Evolutionary conservation across 176 grass and related monocot genomes (phyloP), one percentile per base, ranked within the genome.

Genomic region (Pontederia crassipes): DNA sequence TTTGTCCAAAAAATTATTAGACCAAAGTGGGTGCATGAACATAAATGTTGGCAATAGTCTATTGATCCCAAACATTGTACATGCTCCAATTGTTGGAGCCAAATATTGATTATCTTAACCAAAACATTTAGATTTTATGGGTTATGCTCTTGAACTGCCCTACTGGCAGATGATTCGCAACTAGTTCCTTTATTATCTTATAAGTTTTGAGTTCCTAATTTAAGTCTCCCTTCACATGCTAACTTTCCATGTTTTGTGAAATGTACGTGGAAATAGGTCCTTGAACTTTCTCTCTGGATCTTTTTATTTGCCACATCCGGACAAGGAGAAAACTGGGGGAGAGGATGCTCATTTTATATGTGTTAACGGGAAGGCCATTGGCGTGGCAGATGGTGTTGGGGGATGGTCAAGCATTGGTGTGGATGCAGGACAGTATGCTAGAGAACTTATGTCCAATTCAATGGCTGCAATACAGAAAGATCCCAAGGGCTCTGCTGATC

Each of bases 301-400:
- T 46, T 89, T 86, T 75, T 86, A 86, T 58, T 77, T 89, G 64
- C 90, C 90, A 47, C 90, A 95, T 70, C 90, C 90, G 32, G 86
- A 79, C 55, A 95, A 95, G 80, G 90, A 84, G 73, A 77, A 74
- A 49, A 95, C 90, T 57, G 82, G 90, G 60, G 90, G 90, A 17
- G 90, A 95, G 47, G 90, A 95, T 76, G 90, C 86, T 10, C 86
- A 95, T 76, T 95, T 95, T 48, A 95, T 95, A 62, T 89, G 82
- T 57, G 79, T 40, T 40, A 1, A 89, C 62, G 82, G 77, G 3
- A 79, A 83, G 10, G 83, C 75, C 5, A 89, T 95, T 63, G 90
- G 90, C 9, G 86, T 95, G 57, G 90, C 90, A 57, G 90, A 95
- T 55, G 90, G 90, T 55, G 90, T 95, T 56, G 90, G 90, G 64